Evolutionary conservation across 495 filamentous ascomycete genomes (phyloP).

Genomic region (Melanomma pulvis-pyrius): DNA sequence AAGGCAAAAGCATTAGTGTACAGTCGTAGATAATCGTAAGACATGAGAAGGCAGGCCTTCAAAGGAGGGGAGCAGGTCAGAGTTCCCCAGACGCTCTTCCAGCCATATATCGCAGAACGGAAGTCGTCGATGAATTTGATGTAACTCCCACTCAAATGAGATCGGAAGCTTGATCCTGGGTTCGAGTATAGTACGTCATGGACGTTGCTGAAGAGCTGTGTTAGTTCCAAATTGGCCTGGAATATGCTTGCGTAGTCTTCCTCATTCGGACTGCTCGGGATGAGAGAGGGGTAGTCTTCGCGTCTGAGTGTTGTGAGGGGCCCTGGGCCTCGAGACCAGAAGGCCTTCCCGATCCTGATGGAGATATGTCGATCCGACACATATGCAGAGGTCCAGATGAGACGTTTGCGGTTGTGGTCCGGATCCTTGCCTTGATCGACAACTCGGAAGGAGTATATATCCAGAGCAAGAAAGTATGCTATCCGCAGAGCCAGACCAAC

Average conservation of each 20-base stretch:
- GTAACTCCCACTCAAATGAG: conserved; percentile 67
- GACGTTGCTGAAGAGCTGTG: conserved; percentile 68
- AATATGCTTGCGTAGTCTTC: conserved; percentile 67
- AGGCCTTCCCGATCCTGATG: conserved; percentile 64
- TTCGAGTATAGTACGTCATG: conserved; percentile 69
- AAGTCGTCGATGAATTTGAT: conserved; percentile 71
- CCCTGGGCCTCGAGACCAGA: conserved; percentile 67
- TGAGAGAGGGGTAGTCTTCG: conserved; percentile 64
- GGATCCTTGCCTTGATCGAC: conserved; percentile 53
- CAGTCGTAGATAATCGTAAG: conserved; percentile 65
- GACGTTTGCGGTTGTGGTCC: conserved; percentile 54
- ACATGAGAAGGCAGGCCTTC: conserved; percentile 60
- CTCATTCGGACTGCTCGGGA: conserved; percentile 54
- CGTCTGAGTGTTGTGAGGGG: conserved; percentile 63
- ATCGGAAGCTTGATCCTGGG: conserved; percentile 64
- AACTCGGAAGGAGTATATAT: conserved; percentile 59
- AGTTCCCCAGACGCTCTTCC: conserved; percentile 66
- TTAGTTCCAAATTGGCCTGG: conserved; percentile 65
- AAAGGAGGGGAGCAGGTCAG: conserved; percentile 58
- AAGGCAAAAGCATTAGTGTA: conserved; percentile 71
- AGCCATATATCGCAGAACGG: conserved; percentile 61
- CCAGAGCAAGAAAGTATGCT: conserved; percentile 65
- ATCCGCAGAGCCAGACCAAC: conserved; percentile 64
- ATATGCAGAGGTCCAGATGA: conserved; percentile 68
- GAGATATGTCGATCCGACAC: conserved; percentile 67